Conservation (phyloP, 2,329 filamentous ascomycete species). For the Malbranchea zuffiana region DNA sequence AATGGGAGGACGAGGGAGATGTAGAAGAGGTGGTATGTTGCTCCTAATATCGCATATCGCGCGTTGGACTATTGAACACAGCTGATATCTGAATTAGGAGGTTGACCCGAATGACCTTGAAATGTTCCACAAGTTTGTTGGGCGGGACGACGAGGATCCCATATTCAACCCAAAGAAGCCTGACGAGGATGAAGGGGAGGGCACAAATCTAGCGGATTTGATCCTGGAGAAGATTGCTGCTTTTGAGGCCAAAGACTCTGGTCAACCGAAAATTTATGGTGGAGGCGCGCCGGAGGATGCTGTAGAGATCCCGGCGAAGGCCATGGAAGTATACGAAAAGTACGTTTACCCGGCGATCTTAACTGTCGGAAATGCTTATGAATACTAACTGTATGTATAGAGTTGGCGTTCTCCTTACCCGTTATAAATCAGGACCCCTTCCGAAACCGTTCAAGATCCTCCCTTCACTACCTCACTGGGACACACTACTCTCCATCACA, state of each 20-base stretch:
- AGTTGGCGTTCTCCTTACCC: conserved; percentile 75
- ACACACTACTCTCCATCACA: conserved; percentile 76
- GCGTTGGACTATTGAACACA: neutral
- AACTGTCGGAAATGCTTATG: neutral
- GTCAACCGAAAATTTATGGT: conserved; percentile 38
- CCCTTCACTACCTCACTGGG: conserved; percentile 84
- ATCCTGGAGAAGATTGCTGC: conserved; percentile 91
- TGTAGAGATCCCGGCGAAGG: conserved; percentile 77
- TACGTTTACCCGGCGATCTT: conserved; percentile 28
- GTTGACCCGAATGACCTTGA: conserved; percentile 82
- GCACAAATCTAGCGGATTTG: conserved; percentile 78
- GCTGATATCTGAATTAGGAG: conserved; percentile 42
- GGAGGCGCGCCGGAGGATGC: conserved; percentile 61
- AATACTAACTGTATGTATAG: conserved; percentile 31
- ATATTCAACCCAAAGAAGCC: conserved; percentile 51
- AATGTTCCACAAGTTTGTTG: conserved; percentile 83
- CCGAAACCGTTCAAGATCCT: conserved; percentile 97
- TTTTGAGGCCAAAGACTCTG: conserved; percentile 61
- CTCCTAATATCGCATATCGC: neutral
- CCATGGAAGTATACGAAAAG: conserved; percentile 90
- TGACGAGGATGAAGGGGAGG: conserved; percentile 39
- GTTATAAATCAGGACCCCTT: conserved; percentile 91
- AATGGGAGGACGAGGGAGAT: conserved; percentile 68
- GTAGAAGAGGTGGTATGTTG: conserved; percentile 36
- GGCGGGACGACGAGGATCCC: conserved; percentile 59